phyloP scores from a whole-genome alignment of 208 protist species.

The Herpetomonas tarakana region DNA sequence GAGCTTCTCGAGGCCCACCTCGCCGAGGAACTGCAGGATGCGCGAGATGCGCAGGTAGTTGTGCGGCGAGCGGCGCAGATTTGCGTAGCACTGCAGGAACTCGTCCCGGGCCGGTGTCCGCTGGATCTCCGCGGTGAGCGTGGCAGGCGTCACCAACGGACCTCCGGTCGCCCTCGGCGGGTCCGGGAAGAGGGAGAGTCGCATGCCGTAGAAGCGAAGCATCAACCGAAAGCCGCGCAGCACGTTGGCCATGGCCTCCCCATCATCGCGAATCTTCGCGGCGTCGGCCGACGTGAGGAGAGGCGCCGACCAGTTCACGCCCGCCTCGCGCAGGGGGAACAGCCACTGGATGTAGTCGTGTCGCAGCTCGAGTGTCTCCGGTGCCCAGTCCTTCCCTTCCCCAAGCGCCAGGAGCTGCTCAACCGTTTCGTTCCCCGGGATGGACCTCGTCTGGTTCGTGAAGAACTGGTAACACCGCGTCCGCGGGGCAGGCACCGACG shows the following conservation, averaged over 20 bases:
- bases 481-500: too few relatives aligned
- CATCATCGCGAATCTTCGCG: slow-evolving; percentile 31
- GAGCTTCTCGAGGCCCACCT: slow-evolving; percentile 57
- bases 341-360: slow-evolving; percentile 82
- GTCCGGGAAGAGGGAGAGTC: slow-evolving; percentile 17
- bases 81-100: slow-evolving; percentile 27
- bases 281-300: slow-evolving; percentile 50
- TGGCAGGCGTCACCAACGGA: slow-evolving; percentile 3
- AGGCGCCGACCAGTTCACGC: slow-evolving; percentile 61
- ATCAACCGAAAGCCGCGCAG: slow-evolving; percentile 56
- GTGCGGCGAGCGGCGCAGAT: slow-evolving; percentile 39
- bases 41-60: slow-evolving; percentile 72
- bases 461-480: not conserved
- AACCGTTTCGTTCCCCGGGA: slow-evolving; percentile 27
- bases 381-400: slow-evolving; percentile 17
- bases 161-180: not conserved
- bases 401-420: slow-evolving; percentile 36
- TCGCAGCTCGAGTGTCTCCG: slow-evolving; percentile 43
- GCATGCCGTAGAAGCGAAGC: slow-evolving; percentile 77
- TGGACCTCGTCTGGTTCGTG: not conserved
- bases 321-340: slow-evolving; percentile 69
- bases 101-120: slow-evolving; percentile 11
- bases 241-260: slow-evolving; percentile 32
- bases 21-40: slow-evolving; percentile 69
- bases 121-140: slow-evolving; percentile 5